Conservation (phyloP, 495 filamentous ascomycete genomes). For the Polyplosphaeria fusca region DNA sequence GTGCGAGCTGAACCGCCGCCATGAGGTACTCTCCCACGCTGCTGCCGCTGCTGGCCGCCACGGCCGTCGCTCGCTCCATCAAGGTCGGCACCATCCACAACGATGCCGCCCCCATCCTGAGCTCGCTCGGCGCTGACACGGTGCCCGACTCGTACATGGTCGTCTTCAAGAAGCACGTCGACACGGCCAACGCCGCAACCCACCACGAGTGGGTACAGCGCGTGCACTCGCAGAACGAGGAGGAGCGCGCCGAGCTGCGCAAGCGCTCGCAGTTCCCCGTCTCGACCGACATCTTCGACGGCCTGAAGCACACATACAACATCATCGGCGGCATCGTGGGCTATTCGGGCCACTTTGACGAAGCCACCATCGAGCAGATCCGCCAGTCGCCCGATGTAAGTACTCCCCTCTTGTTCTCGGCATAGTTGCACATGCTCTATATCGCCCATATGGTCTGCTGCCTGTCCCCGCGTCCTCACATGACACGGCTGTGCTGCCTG, state of each 20-base stretch:
- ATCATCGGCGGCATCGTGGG: constrained; percentile 79
- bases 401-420: constrained; percentile 31
- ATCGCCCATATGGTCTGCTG: neutral
- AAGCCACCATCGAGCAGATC: constrained; percentile 86
- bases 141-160: constrained; percentile 94
- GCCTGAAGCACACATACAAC: constrained; percentile 93
- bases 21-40: constrained; percentile 71
- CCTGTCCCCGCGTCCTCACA: neutral
- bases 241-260: constrained; percentile 68
- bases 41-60: constrained; percentile 61
- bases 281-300: constrained; percentile 67
- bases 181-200: constrained; percentile 57
- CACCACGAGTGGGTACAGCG: constrained; percentile 94
- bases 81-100: constrained; percentile 76
- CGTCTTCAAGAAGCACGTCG: constrained; percentile 96
- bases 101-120: constrained; percentile 83
- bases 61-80: constrained; percentile 71
- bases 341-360: constrained; percentile 95
- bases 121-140: constrained; percentile 67
- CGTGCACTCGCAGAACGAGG: constrained; percentile 62
- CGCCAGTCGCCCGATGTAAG: constrained; percentile 96
- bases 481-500: neutral
- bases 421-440: neutral
- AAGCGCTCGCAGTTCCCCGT: constrained; percentile 82
- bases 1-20: constrained; percentile 42